phyloP scores from a whole-genome alignment of 2,329 filamentous ascomycete genomes.

The Aspergillus luchuensis region DNA sequence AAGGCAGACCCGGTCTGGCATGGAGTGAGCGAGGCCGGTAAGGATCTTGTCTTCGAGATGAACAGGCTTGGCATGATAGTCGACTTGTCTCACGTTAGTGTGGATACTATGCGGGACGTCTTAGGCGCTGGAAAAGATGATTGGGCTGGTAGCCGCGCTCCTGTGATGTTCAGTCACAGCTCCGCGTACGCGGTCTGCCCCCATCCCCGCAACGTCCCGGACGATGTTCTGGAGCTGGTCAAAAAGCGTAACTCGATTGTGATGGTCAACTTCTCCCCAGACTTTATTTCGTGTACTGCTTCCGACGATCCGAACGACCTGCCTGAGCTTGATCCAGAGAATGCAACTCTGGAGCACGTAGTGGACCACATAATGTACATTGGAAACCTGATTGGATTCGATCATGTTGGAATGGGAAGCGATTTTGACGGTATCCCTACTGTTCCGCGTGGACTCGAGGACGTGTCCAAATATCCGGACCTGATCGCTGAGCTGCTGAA shows the following conservation, averaged over 20 bases:
- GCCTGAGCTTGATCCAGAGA: conserved; percentile 66
- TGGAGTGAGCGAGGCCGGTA: conserved; percentile 73
- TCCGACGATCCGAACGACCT: conserved; percentile 63
- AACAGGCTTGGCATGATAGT: conserved; percentile 94
- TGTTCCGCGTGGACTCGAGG: conserved; percentile 74
- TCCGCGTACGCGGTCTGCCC: conserved; percentile 79
- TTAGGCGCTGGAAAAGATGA: conserved; percentile 61
- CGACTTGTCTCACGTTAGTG: conserved; percentile 76
- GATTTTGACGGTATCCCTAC: conserved; percentile 74
- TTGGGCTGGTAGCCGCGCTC: conserved; percentile 74
- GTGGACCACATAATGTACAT: conserved; percentile 81
- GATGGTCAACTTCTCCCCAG: conserved; percentile 87
- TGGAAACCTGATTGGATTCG: conserved; percentile 78
- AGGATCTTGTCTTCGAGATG: conserved; percentile 78
- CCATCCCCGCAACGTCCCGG: conserved; percentile 87
- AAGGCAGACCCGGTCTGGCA: conserved; percentile 45
- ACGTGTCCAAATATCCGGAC: conserved; percentile 80
- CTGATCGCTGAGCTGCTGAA: conserved; percentile 73
- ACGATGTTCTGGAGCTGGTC: conserved; percentile 76
- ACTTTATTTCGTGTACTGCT: conserved; percentile 76
- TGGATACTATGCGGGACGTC: conserved; percentile 83
- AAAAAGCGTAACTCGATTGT: conserved; percentile 73
- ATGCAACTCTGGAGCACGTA: conserved; percentile 75
- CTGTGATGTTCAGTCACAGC: conserved; percentile 87
- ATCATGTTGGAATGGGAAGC: conserved; percentile 83